Conservation (phyloP, 116 monocot genomes). For the Zostera marina region DNA sequence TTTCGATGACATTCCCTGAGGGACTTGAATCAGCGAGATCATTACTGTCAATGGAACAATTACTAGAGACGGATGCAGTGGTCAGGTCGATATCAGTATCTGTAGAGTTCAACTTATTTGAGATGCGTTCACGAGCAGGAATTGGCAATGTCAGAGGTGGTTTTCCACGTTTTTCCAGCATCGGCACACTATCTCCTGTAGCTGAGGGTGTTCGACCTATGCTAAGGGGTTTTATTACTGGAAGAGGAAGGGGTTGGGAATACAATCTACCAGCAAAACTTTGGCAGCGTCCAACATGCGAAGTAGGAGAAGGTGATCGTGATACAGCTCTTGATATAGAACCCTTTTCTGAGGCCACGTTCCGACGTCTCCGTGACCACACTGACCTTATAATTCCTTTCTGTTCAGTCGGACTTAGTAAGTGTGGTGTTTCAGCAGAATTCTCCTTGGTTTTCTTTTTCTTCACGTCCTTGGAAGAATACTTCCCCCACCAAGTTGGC, state of each 20-base stretch:
- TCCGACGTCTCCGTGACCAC: conserved; percentile 21
- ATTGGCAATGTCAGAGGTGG: conserved; percentile 56
- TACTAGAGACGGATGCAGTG: conserved; percentile 31
- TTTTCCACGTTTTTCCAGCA: conserved; percentile 74
- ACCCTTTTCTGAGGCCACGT: conserved; percentile 36
- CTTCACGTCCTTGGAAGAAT: conserved; percentile 82
- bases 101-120: conserved; percentile 24
- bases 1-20: conserved; percentile 48
- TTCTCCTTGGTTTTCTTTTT: conserved; percentile 81
- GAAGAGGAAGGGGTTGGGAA: conserved; percentile 76
- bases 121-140: conserved; percentile 30
- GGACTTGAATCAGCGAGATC: conserved; percentile 76
- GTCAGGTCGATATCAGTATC: conserved; percentile 54
- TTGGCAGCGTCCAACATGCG: conserved; percentile 75
- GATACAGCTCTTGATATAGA: conserved; percentile 66
- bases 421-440: conserved; percentile 28
- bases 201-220: conserved; percentile 24
- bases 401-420: conserved; percentile 35
- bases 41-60: conserved; percentile 45
- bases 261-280: conserved; percentile 63
- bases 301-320: conserved; percentile 69
- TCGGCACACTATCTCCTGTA: conserved; percentile 36
- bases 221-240: conserved; percentile 20
- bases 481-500: conserved; percentile 96
- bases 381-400: conserved; percentile 36